Evolutionary conservation across 805 yeast genomes (phyloP), one percentile per base, ranked within the genome.

Genomic region (Spathaspora gorwiae): DNA sequence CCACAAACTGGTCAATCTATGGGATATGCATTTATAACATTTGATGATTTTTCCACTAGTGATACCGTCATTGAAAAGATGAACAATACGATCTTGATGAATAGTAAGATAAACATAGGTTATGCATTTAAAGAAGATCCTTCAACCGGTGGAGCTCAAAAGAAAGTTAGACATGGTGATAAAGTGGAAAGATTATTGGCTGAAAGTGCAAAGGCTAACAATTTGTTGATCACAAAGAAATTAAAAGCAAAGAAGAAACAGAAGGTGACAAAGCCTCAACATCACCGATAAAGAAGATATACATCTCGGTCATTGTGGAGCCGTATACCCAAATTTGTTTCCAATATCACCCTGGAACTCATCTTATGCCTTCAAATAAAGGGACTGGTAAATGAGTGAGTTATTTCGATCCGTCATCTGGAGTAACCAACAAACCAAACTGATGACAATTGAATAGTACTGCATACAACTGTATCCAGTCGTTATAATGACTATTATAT

Each of bases 161-260:
- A 47, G 79, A 79, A 55, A 44, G 54, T 55, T 14, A 73, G 76
- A 40, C 95, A 87, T 54, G 97, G 97, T n/a, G 90, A 84, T 54
- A 75, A 73, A 34, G 79, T 81, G 0, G 97, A 90, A 59, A 72
- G 97, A 53, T 51, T 76, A 43, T 70, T 90, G 44, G 90, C 92
- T 9, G 70, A 68, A 33, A 81, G 78, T 53, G 90, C 89, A 2
- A 39, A 39, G 11, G 27, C 15, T 24, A 39, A 39, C 24, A 39
- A 30, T 30, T 14, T 35, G 26, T 19, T 35, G 19, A 12, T 27
- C 14, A 14, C n/a, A n/a, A 39, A 39, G 41, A 36, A 26, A 30
- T 27, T 11, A 13, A 39, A 30, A 19, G 30, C 27, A 26, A 29
- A 13, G 24, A 37, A 37, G 37, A 35, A 35, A 35, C 19, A 35